Evolutionary conservation across 306 rosid species (phyloP), one percentile per base, ranked within the genome.

Genomic region (Acmispon strigosus): DNA sequence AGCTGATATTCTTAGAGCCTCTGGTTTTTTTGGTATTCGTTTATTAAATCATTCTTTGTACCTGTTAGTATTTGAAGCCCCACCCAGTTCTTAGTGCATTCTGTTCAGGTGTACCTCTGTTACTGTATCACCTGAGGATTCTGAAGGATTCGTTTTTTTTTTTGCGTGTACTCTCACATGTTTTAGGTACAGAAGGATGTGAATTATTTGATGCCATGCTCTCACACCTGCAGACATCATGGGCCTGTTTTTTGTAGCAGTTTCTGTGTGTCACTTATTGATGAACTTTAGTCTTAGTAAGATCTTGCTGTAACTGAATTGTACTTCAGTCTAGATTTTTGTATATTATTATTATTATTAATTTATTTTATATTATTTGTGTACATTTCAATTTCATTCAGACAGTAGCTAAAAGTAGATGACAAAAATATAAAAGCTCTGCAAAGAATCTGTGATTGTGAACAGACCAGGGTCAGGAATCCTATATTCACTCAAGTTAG

Each of bases 1-100:
- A 32, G 8, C 0, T 32, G 37, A 6, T 32, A 12, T 39, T 13
- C 50, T 2, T 54, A 48, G 57, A 72, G 73, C 34, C 34, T 34
- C 32, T 32, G 7, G 37, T 32, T 5, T 32, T 72, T 10, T 29
- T 0, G 2, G 37, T 4, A 60, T 69, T 51, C 19, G 47, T 67
- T 68, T 10, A 42, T 73, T 53, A 55, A 49, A 42, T 59, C 54
- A 69, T 80, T 84, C 80, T 80, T 83, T 68, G 61, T 58, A 27
- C 43, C 50, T 2, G 17, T 72, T 53, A 27, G 48, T 50, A 67
- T 70, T 22, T 71, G 66, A 60, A 53, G 55, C 66, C 47, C 66
- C 47, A 19, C 44, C 37, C 74, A 13, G 63, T 56, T 51, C 14
- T 18, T 6, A 36, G 66, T 34, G 75, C 69, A 60, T 42, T 71